These are phyloP conservation scores for Metschnikowia lunata DNA, from an alignment of 805 yeast species.

Conservation along the genomic window DNA sequence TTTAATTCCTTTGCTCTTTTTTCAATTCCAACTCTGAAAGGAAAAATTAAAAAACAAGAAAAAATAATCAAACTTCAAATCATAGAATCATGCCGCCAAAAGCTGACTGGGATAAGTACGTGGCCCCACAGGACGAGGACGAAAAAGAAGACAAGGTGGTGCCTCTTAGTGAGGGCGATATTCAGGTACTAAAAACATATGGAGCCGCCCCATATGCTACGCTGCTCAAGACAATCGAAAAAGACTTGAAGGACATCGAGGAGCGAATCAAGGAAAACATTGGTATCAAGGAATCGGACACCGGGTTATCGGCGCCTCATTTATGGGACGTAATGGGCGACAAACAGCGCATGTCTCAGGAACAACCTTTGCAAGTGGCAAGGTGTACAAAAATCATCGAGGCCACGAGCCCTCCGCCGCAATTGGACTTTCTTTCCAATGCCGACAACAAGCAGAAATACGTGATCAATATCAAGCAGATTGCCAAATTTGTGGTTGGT, in stretches of 20 bases:
- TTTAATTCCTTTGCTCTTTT: background rate
- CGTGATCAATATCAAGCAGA: conserved; percentile 94
- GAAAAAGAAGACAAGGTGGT: conserved; percentile 63
- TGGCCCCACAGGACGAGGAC: conserved; percentile 74
- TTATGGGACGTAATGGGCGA: conserved; percentile 98
- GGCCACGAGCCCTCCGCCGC: conserved; percentile 39
- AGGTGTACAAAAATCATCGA: conserved; percentile 96
- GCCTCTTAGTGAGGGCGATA: conserved; percentile 94
- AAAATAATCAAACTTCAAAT: background rate
- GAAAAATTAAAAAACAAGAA: background rate
- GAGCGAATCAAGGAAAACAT: conserved; percentile 87
- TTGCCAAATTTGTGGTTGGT: conserved; percentile 96
- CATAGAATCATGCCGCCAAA: conserved; percentile 75
- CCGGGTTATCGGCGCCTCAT: conserved; percentile 96
- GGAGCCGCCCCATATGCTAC: conserved; percentile 96
- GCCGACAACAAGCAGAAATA: conserved; percentile 87
- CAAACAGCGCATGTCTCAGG: conserved; percentile 85
- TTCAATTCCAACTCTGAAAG: background rate
- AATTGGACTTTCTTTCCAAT: conserved; percentile 37
- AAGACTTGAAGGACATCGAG: conserved; percentile 82
- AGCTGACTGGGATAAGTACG: conserved; percentile 97
- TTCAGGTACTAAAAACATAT: conserved; percentile 93
- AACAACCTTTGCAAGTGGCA: conserved; percentile 96
- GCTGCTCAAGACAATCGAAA: conserved; percentile 74
- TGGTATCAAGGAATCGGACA: conserved; percentile 92